phyloP scores from a whole-genome alignment of 148 eudicot species.

The Camellia granthamiana region DNA sequence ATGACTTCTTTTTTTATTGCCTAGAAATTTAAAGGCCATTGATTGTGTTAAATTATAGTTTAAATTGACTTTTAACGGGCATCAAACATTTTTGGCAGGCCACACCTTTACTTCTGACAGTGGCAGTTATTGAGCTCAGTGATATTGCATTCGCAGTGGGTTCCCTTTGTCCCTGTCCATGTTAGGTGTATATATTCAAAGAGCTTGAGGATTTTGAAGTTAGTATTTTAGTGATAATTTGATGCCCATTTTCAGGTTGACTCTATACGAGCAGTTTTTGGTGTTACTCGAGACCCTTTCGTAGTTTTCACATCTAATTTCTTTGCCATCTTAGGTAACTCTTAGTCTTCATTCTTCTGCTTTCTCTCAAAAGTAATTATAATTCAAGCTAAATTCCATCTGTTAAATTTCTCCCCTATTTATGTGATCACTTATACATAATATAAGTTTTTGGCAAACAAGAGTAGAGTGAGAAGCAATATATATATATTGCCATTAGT shows the following conservation, averaged over 20 bases:
- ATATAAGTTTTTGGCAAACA: too few relatives aligned
- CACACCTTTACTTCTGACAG: constrained; percentile 92
- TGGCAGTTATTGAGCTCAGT: constrained; percentile 95
- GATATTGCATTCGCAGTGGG: constrained; percentile 97
- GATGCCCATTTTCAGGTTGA: constrained; percentile 59
- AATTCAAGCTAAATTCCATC: too few relatives aligned
- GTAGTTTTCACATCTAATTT: constrained; percentile 85
- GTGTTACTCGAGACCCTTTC: constrained; percentile 91
- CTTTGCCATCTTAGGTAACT: constrained; percentile 87
- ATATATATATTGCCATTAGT: neutral
- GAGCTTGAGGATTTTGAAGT: constrained; percentile 7
- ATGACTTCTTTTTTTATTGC: constrained; percentile 8
- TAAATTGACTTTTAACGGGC: constrained; percentile 72
- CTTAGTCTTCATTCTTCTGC: neutral
- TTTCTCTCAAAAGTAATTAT: too few relatives aligned
- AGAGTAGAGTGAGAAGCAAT: too few relatives aligned
- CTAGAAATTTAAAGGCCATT: neutral
- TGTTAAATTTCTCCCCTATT: too few relatives aligned
- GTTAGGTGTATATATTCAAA: neutral
- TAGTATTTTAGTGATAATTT: constrained; percentile 5
- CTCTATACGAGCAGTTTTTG: constrained; percentile 98
- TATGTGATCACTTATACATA: too few relatives aligned
- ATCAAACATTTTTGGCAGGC: constrained; percentile 87
- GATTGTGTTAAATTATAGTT: constrained; percentile 32
- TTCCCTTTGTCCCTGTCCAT: constrained; percentile 22